Base-by-base conservation (phyloP, 2,329 filamentous ascomycete species). In the Pezicula neosporulosa region DNA sequence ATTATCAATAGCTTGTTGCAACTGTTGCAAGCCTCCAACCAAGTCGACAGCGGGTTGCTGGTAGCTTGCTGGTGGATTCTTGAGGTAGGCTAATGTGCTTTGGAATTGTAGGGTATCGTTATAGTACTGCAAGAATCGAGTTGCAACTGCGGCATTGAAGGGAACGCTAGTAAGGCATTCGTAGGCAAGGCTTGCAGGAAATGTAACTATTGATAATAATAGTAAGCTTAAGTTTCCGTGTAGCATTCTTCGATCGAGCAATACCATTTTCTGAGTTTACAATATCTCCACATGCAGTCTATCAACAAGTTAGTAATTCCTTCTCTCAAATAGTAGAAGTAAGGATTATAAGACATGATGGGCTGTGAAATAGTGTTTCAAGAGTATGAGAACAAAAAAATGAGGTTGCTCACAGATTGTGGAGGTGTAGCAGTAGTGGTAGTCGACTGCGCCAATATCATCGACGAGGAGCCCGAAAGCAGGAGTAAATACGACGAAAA, bases 1-100 rank as follows among this genome's bases (percentile, higher is more conserved):
- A 6, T 63, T 63, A 6, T 61, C 54, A 13, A 73, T 71, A 2
- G 70, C 74, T 12, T 61, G 50, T 44, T 70, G 65, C 47, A 83
- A 76, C 6, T 62, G 57, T 43, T 73, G 67, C 1, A 82, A 62
- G 0, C 66, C 69, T 6, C 56, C 70, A 10, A 75, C 50, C 12
- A 82, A 66, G 55, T 83, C 80, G 7, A 74, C 68, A 1, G 68
- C 59, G 0, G 76, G 72, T 48, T 78, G 70, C 43, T 68, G 66
- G 61, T 82, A 83, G 5, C 68, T 70, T 16, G 68, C 48, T 0
- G 80, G 80, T 1, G 80, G 80, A 43, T 74, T 64, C 50, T 76
- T 77, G 24, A 80, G 68, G 51, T 64, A 62, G 15, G 52, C 47
- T 16, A 63, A 49, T 5, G 60, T 63, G 10, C 45, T 56, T 47